These are phyloP conservation scores for Diaporthe batatas DNA, from an alignment of 2,329 filamentous ascomycete genomes.

Conservation along the genomic window DNA sequence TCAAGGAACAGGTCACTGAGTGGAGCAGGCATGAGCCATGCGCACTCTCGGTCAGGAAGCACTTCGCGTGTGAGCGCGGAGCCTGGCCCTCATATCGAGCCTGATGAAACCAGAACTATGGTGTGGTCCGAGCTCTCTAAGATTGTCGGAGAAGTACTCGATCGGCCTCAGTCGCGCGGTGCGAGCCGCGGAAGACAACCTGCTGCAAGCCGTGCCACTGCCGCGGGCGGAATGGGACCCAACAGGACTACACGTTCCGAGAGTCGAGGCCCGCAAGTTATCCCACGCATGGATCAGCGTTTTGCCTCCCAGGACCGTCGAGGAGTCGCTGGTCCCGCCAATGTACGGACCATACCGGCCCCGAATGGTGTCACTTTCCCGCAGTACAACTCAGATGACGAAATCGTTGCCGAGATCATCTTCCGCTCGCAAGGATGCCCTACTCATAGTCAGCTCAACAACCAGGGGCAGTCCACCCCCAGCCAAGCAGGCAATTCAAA, in stretches of 20 bases:
- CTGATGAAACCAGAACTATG: constrained; percentile 33
- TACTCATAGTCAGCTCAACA: constrained; percentile 12
- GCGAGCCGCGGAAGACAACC: constrained; percentile 33
- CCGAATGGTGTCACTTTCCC: not conserved
- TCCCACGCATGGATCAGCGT: not conserved
- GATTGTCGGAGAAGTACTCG: constrained; percentile 32
- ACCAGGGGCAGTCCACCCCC: constrained; percentile 1
- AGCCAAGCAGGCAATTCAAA: not conserved
- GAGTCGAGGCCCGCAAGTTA: not conserved
- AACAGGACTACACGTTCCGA: not conserved
- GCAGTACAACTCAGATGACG: constrained; percentile 25
- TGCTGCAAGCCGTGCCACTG: not conserved
- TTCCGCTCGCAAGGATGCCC: constrained; percentile 7
- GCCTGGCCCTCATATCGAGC: constrained; percentile 25
- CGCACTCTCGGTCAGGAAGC: not conserved
- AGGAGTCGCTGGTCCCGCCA: constrained; percentile 24
- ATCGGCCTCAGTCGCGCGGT: not conserved
- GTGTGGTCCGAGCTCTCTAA: constrained; percentile 38
- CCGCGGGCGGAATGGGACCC: not conserved
- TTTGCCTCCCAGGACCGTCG: constrained; percentile 8
- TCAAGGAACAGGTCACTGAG: not conserved
- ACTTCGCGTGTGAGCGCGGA: not conserved
- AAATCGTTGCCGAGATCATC: constrained; percentile 39
- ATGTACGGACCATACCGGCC: not conserved
- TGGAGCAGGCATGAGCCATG: not conserved